phyloP scores from a whole-genome alignment of 1,284 basidiomycete species.

The Erythrobasidium hasegawianum region DNA sequence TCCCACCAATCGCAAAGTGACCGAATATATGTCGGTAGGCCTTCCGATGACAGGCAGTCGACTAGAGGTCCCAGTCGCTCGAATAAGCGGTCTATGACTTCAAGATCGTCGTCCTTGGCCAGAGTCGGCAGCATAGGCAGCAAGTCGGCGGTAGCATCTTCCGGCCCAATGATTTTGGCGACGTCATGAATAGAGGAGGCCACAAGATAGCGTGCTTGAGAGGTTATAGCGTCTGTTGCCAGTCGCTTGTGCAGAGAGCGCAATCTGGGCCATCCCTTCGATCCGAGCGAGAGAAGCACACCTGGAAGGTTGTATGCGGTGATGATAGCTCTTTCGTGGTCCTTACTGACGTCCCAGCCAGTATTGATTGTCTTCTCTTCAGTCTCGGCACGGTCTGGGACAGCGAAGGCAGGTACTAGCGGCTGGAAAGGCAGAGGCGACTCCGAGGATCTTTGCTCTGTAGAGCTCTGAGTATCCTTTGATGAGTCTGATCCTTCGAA shows the following conservation, averaged over 20 bases:
- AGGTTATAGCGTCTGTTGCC: constrained; percentile 61
- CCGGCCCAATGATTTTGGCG: constrained; percentile 74
- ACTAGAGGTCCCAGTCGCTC: constrained; percentile 50
- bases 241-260: constrained; percentile 66
- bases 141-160: constrained; percentile 66
- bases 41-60: constrained; percentile 42
- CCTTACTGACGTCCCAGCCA: constrained; percentile 43
- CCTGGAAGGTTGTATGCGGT: constrained; percentile 95
- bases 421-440: too few relatives aligned
- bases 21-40: constrained; percentile 58
- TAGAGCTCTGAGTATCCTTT: too few relatives aligned
- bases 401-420: constrained; percentile 33
- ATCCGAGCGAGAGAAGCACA: constrained; percentile 77
- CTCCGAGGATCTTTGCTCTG: too few relatives aligned
- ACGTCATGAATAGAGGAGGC: constrained; percentile 65
- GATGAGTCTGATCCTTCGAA: constrained; percentile 57
- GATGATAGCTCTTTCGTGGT: constrained; percentile 74
- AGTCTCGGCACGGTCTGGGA: not conserved
- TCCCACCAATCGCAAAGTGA: constrained; percentile 63
- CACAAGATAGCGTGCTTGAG: constrained; percentile 45
- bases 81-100: constrained; percentile 61
- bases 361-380: constrained; percentile 13
- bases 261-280: constrained; percentile 70
- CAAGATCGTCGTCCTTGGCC: constrained; percentile 59
- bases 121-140: constrained; percentile 66